phyloP scores from a whole-genome alignment of 1,284 basidiomycete genomes.

The Marasmius oreades region DNA sequence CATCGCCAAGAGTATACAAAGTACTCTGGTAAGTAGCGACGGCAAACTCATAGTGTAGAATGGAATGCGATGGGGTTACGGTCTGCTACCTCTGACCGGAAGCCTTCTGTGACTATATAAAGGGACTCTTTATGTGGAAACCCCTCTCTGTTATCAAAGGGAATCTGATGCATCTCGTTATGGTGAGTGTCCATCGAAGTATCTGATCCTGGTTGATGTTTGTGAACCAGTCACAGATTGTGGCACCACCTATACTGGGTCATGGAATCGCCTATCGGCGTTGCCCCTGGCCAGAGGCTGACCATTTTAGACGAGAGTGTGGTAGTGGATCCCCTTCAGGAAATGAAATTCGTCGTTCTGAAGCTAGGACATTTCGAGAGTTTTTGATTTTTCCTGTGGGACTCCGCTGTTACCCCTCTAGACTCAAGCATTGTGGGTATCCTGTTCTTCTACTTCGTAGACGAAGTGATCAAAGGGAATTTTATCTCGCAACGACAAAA shows the following conservation, averaged over 20 bases:
- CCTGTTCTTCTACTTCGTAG: background rate
- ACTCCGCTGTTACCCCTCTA: background rate
- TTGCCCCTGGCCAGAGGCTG: background rate
- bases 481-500: background rate
- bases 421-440: background rate
- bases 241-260: background rate
- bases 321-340: background rate
- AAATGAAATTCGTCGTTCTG: slow-evolving; percentile 3
- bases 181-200: background rate
- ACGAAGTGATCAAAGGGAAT: background rate
- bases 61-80: background rate
- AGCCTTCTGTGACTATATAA: background rate
- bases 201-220: background rate
- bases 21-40: slow-evolving; percentile 30
- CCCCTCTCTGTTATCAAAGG: background rate
- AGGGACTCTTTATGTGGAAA: background rate
- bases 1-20: slow-evolving; percentile 34
- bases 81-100: background rate
- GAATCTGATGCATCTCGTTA: background rate
- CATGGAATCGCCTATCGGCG: background rate
- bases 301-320: background rate
- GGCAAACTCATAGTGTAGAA: slow-evolving; percentile 5
- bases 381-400: background rate
- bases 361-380: background rate
- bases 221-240: background rate